Base-by-base conservation (phyloP, 1,284 basidiomycete genomes). In the Serendipita sp. region DNA sequence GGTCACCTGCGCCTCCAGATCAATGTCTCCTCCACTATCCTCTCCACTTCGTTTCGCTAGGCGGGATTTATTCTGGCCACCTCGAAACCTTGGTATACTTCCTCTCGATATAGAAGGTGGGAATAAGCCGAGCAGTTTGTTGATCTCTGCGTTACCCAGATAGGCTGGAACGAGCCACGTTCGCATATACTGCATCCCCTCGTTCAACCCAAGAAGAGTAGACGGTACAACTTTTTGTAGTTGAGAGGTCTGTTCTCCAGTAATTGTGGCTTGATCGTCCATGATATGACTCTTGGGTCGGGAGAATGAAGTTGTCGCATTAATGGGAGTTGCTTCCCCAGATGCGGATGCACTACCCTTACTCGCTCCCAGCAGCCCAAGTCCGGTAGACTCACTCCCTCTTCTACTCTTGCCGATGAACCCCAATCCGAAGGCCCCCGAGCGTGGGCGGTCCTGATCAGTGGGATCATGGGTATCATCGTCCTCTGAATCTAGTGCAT, bases 1-100 rank as follows among this genome's bases (percentile, higher is more conserved):
- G n/a, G 70, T 72, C 41, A 75, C 73, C 64, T 79, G 79, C 34
- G 81, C 85, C 69, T 84, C 84, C 71, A 53, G 49, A 26, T 53
- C 49, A 12, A 12, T 53, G 10, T 10, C 49, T 29, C 10, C 49
- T 10, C 15, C 15, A 22, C 22, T 22, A 1, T 22, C 22, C 22
- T 22, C 22, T 12, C 15, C 49, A 15, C 49, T 13, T 12, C 49
- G 13, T 12, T 29, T 53, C 13, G 12, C 12, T 12, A 12, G 15
- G 26, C 22, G 15, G 10, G 15, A 1, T n/a, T 29, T 32, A 6
- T 22, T n/a, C n/a, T 26, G 22, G 6, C 15, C 15, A 34, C 32
- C 32, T 10, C 32, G 22, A 26, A 58, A 58, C 10, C 53, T 17
- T 4, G 53, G 53, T 6, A 58, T 32, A 58, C 30, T 58, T 26